A percentile compares a stretch with the other conserved stretches of the same genome.
These are phyloP conservation scores for Psilocybe cubensis DNA, from an alignment of 768 basidiomycete species.

Conservation along the genomic window DNA sequence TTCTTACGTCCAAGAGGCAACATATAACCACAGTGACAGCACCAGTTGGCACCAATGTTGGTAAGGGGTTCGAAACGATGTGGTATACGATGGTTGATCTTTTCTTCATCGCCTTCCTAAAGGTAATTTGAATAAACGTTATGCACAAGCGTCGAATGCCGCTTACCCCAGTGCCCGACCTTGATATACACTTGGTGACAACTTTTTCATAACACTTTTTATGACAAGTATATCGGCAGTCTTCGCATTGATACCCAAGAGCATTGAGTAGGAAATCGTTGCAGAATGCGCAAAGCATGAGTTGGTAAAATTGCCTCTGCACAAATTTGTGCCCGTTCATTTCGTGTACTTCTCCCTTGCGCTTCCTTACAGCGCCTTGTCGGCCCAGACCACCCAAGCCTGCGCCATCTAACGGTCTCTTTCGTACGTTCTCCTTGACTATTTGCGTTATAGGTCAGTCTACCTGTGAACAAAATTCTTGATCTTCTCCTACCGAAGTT, in stretches of 20 bases:
- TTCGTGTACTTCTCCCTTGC: slow-evolving; percentile 97
- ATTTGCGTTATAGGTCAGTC: slow-evolving; percentile 15
- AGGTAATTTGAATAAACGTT: slow-evolving; percentile 9
- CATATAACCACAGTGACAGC: slow-evolving; percentile 99
- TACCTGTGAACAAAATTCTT: slow-evolving; percentile 6
- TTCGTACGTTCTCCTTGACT: slow-evolving; percentile 99
- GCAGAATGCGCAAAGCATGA: slow-evolving; percentile 98
- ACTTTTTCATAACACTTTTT: slow-evolving; percentile 99
- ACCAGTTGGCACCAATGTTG: slow-evolving; percentile 98
- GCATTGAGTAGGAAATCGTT: slow-evolving; percentile 97
- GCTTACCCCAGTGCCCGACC: slow-evolving; percentile 91
- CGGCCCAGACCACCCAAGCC: slow-evolving; percentile 88
- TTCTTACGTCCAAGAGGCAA: slow-evolving; percentile 97
- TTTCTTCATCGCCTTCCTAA: slow-evolving; percentile 95
- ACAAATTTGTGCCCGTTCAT: slow-evolving; percentile 99
- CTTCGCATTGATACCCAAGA: slow-evolving; percentile 98
- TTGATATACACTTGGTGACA: slow-evolving; percentile 98
- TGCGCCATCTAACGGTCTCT: slow-evolving; percentile 90
- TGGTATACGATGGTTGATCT: slow-evolving; percentile 98
- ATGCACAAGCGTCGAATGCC: neutral
- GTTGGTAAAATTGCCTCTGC: slow-evolving; percentile 96
- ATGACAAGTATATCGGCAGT: slow-evolving; percentile 98
- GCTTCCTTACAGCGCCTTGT: slow-evolving; percentile 96
- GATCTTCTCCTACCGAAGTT: slow-evolving; percentile 80
- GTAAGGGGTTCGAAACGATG: slow-evolving; percentile 97